Conservation (phyloP, 1,139 yeast species). For the Kluyveromyces sp. region DNA sequence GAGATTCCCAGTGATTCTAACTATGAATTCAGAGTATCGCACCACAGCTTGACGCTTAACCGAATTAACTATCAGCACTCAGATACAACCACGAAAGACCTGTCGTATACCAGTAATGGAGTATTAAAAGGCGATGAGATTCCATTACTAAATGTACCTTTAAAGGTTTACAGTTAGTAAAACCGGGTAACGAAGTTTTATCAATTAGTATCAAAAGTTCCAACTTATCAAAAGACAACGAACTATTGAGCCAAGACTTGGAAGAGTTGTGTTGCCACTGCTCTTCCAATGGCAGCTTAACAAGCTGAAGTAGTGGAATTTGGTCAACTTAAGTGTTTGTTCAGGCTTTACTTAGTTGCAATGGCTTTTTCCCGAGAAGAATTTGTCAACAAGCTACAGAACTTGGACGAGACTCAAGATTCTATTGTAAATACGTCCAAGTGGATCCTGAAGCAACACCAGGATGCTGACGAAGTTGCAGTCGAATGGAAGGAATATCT, state of each 20-base stretch:
- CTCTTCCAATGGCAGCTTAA: too few relatives aligned
- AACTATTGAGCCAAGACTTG: too few relatives aligned
- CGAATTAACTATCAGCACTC: too few relatives aligned
- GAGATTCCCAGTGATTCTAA: neutral
- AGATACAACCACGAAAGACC: too few relatives aligned
- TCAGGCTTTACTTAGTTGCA: neutral
- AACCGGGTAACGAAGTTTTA: neutral
- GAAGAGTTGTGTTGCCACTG: too few relatives aligned
- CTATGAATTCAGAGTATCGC: too few relatives aligned
- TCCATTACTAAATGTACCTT: neutral
- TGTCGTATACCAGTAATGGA: too few relatives aligned
- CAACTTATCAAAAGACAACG: neutral
- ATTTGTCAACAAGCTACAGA: conserved; percentile 50
- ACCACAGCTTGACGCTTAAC: too few relatives aligned
- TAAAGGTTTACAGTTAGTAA: neutral
- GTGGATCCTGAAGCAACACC: conserved; percentile 75
- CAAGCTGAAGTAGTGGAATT: neutral
- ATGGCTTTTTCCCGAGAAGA: conserved; percentile 55
- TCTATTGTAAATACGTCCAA: conserved; percentile 82
- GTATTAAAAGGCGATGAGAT: neutral
- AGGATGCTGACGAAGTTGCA: conserved; percentile 57
- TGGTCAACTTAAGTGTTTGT: too few relatives aligned
- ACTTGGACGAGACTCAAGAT: conserved; percentile 73
- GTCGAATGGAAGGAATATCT: conserved; percentile 48
- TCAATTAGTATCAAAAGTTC: neutral